Base-by-base conservation (phyloP, 768 basidiomycete species). In the Hortiboletus flavorubellus region DNA sequence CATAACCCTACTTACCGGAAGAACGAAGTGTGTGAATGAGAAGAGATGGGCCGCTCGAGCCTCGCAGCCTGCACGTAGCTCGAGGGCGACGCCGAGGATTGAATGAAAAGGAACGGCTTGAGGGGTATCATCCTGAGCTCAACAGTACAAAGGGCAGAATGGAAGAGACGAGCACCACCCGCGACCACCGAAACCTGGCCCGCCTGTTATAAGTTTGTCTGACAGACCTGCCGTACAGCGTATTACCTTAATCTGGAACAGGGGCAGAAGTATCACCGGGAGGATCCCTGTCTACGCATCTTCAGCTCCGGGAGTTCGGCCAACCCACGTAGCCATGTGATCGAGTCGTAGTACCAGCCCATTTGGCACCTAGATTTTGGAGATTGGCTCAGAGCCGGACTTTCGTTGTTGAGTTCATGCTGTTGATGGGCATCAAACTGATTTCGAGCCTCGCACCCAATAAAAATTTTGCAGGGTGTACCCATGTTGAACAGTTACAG, bases 21-120 rank as follows among this genome's bases (percentile, higher is more conserved):
- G 37, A 72, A 74, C 10, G 80, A 81, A 34, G 77, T 75, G 63
- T 80, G 78, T 21, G 79, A 71, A 65, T 77, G 72, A 31, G 54
- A 47, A 42, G 59, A 52, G 34, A 30, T 44, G 29, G 53, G 52
- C 21, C 68, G 59, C 30, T 60, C 57, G 14, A 48, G 47, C 45
- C 46, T 60, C 18, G 73, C 54, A n/a, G 64, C 60, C 40, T 74
- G 73, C 53, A 62, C 68, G 59, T 71, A 69, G 56, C 69, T 74
- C 31, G 76, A 72, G 21, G 73, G 68, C 16, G 51, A 62, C 29
- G 14, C 12, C 34, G 16, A 21, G 2, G 59, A 34, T 47, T 58
- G 61, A 14, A 65, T 46, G 30, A 53, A 11, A 46, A 68, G 57
- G 43, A 46, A 65, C 23, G 59, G 65, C 37, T 63, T 65, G 30